A percentile compares a stretch with the other conserved stretches of the same genome.
These are phyloP conservation scores for Haematococcus lacustris DNA, from an alignment of 139 green algal genomes.

Conservation along the genomic window DNA sequence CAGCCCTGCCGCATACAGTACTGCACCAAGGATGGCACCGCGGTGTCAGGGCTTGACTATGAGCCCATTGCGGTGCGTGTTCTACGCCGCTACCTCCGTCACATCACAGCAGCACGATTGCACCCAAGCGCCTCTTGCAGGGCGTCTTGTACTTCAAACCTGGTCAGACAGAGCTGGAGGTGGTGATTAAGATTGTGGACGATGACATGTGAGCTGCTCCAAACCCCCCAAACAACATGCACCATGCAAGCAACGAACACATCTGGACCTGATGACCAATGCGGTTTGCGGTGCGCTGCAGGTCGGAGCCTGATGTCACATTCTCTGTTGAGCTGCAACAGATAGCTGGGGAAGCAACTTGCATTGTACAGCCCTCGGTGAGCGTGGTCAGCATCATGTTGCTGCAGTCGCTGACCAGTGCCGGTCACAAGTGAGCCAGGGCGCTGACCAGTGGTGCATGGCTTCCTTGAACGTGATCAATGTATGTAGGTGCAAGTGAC, in stretches of 20 bases:
- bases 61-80: background rate
- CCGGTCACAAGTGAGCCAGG: background rate
- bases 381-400: background rate
- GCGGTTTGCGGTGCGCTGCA: too few species aligned
- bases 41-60: constrained; percentile 23
- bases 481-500: constrained; percentile 18
- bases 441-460: background rate
- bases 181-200: constrained; percentile 24
- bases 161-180: constrained; percentile 7
- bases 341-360: background rate
- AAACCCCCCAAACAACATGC: background rate
- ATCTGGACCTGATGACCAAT: background rate
- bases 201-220: constrained; percentile 14
- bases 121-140: constrained; percentile 3
- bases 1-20: background rate
- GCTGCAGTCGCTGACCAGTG: background rate
- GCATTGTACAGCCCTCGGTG: background rate
- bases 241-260: background rate
- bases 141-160: constrained; percentile 7
- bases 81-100: background rate
- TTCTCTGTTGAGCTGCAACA: constrained; percentile 13
- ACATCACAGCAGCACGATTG: background rate
- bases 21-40: constrained; percentile 14
- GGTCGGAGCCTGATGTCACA: constrained; percentile 17
- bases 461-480: background rate